Percentiles rank a stretch among this genome's conserved stretches.
Evolutionary conservation across 2,329 filamentous ascomycete genomes (phyloP).

Genomic region (Rhynchosporium agropyri): DNA sequence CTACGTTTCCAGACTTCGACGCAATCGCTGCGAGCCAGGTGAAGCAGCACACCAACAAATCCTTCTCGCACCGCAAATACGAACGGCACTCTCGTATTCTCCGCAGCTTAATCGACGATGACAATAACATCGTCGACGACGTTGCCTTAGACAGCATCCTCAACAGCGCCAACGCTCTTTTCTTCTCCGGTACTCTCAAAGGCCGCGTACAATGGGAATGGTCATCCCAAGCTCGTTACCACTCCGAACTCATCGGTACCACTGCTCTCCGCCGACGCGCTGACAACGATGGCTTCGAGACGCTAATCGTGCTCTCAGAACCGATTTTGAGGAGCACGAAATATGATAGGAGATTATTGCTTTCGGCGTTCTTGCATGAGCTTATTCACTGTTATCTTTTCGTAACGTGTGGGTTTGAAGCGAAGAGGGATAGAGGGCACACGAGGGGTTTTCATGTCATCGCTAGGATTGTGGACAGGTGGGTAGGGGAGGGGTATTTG

Average conservation of each 20-base stretch:
- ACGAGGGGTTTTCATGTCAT: conserved; percentile 62
- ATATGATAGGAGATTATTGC: conserved; percentile 63
- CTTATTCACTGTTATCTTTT: conserved; percentile 70
- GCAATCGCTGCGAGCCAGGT: conserved; percentile 35
- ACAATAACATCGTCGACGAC: conserved; percentile 56
- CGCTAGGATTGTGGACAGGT: conserved; percentile 61
- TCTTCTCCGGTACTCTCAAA: conserved; percentile 59
- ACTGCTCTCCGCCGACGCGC: conserved; percentile 55
- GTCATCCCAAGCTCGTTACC: conserved; percentile 56
- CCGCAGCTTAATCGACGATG: conserved; percentile 56
- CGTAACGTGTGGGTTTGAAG: conserved; percentile 61
- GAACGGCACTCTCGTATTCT: conserved; percentile 54
- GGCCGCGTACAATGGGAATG: conserved; percentile 65
- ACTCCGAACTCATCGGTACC: conserved; percentile 61
- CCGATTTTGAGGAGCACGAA: conserved; percentile 54
- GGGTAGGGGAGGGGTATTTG: conserved; percentile 58
- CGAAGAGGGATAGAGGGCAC: conserved; percentile 59
- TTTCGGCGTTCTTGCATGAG: conserved; percentile 68
- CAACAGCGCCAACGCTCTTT: conserved; percentile 62
- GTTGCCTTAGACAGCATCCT: conserved; percentile 60
- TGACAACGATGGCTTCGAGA: conserved; percentile 57
- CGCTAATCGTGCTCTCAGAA: conserved; percentile 62
- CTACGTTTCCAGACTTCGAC: conserved; percentile 31
- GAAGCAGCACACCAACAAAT: conserved; percentile 27
- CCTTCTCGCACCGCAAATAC: conserved; percentile 27